These are phyloP conservation scores for Trametes villosa DNA, from an alignment of 768 basidiomycete genomes.

Conservation along the genomic window DNA sequence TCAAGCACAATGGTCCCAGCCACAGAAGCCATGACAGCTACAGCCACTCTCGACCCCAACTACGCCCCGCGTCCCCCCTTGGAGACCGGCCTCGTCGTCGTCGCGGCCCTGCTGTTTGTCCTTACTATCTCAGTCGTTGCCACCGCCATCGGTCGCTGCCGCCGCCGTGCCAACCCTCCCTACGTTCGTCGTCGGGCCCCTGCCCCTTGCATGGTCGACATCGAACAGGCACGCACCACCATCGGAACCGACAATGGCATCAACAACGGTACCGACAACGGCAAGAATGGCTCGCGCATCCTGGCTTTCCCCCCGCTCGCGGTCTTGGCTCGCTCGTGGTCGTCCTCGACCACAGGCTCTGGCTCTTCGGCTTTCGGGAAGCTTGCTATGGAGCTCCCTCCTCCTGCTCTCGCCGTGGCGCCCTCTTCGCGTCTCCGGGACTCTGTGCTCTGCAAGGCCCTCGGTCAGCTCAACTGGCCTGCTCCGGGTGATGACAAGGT, in stretches of 20 bases:
- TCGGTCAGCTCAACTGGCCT: conserved; percentile 2
- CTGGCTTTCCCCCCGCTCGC: background rate
- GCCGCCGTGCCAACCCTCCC: background rate
- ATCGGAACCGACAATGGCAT: too few relatives aligned
- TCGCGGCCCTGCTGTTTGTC: background rate
- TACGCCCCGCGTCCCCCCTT: too few relatives aligned
- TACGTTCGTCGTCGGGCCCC: background rate
- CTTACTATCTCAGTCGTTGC: background rate
- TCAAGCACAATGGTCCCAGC: background rate
- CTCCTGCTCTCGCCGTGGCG: conserved; percentile 4
- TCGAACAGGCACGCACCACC: conserved; percentile 8
- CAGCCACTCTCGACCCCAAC: conserved; percentile 3
- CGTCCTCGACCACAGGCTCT: background rate
- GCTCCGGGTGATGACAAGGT: conserved; percentile 10
- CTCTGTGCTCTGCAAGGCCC: conserved; percentile 18
- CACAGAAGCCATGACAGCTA: background rate
- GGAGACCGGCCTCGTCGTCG: conserved; percentile 9
- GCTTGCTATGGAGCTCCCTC: background rate
- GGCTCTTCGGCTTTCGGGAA: background rate
- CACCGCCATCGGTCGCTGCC: background rate
- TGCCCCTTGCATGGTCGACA: background rate
- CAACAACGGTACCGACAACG: background rate
- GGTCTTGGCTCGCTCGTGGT: conserved; percentile 6
- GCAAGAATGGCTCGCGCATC: background rate
- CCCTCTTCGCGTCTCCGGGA: conserved; percentile 15